Conservation (phyloP, 2,329 filamentous ascomycete genomes). For the Colletotrichum godetiae region DNA sequence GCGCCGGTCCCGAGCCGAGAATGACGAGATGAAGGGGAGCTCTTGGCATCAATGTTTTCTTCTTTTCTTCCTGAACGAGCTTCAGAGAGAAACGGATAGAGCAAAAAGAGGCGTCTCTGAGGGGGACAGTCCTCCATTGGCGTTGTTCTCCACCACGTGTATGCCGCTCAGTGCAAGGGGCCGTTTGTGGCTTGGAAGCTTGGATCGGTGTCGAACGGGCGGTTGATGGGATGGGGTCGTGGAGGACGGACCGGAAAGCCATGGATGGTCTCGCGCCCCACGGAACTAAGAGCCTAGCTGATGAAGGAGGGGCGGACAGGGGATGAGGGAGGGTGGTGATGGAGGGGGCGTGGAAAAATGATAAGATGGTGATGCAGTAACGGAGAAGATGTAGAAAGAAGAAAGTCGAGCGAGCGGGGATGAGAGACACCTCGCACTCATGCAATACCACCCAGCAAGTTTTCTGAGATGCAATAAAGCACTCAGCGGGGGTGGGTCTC, state of each 20-base stretch:
- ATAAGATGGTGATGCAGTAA: background rate
- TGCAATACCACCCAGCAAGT: slow-evolving; percentile 12
- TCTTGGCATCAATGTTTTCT: slow-evolving; percentile 12
- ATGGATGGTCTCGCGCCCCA: slow-evolving; percentile 5
- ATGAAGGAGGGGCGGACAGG: background rate
- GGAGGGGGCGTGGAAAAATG: background rate
- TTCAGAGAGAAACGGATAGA: slow-evolving; percentile 2
- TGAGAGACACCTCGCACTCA: background rate
- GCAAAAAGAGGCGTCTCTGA: slow-evolving; percentile 5
- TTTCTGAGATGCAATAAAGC: slow-evolving; percentile 15
- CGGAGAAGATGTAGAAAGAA: background rate
- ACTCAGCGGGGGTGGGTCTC: slow-evolving; percentile 18
- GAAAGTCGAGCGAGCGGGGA: background rate
- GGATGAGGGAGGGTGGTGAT: background rate
- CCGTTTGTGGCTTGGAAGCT: slow-evolving; percentile 10
- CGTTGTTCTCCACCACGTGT: slow-evolving; percentile 24
- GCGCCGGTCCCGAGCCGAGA: slow-evolving; percentile 14
- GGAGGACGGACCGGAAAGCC: slow-evolving; percentile 31
- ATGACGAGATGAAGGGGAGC: slow-evolving; percentile 13
- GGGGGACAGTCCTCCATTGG: slow-evolving; percentile 10
- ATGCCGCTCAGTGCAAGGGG: slow-evolving; percentile 22
- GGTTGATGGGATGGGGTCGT: slow-evolving; percentile 16
- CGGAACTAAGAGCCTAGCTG: background rate
- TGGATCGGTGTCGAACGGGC: slow-evolving; percentile 15
- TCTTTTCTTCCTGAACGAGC: slow-evolving; percentile 12